Evolutionary conservation across 2,329 filamentous ascomycete genomes (phyloP), one percentile per base, ranked within the genome.

Genomic region (Fusarium solani-melongenae): DNA sequence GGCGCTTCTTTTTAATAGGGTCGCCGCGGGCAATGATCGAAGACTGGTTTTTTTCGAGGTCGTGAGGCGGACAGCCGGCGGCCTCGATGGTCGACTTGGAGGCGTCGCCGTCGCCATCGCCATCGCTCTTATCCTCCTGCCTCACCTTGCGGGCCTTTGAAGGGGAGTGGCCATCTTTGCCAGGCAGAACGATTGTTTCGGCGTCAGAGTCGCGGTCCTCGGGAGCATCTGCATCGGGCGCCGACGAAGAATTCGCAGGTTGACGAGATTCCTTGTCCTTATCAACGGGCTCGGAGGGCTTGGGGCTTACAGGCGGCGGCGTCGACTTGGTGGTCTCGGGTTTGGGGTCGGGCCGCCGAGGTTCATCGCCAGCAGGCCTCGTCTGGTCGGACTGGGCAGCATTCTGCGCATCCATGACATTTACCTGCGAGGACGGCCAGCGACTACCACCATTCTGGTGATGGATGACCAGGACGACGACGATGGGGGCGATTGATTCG

Each of bases 351-450:
- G 82, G 82, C 81, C 83, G 83, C 81, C 84, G 84, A 78, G 86
- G 83, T 79, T 87, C 87, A 86, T 87, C 86, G 82, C 83, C 81
- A 82, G 85, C 81, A 81, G 86, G 87, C 88, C 88, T 90, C 86
- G 86, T 87, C 83, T 86, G 87, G 83, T 88, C 87, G 85, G 87
- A 86, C 86, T 89, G 88, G 85, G 86, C 85, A 87, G 88, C 89
- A 90, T 90, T 90, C 85, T 90, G 89, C 88, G 88, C 88, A 90
- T 91, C 89, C 89, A 91, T 91, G 86, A 86, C 89, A 90, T 89
- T 89, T 87, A 90, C 87, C 87, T 87, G 81, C 80, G 82, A 82
- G 82, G 83, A 80, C 79, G 78, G 80, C 82, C 78, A 81, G 85
- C 84, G 84, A 83, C 84, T 85, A 87, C 84, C 86, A 90, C 86